A percentile compares a stretch with the other conserved stretches of the same genome.
These are phyloP conservation scores for Heliamphora exappendiculata DNA, from an alignment of 148 eudicot genomes.

Conservation along the genomic window DNA sequence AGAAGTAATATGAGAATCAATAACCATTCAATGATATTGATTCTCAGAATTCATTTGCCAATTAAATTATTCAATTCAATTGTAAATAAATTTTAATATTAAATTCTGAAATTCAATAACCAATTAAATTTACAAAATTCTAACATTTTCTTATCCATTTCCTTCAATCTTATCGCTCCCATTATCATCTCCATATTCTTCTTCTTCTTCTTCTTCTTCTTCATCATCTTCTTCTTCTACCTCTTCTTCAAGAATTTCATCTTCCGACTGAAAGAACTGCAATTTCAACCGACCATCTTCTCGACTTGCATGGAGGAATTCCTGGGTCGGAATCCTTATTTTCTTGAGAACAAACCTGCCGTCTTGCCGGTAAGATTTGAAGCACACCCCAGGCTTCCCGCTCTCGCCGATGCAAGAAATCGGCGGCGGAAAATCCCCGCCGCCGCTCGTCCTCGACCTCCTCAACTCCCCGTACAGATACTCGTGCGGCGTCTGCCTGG, in stretches of 20 bases:
- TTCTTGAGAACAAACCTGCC: slow-evolving; percentile 78
- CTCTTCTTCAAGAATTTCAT: slow-evolving; percentile 22
- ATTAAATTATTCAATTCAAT: no score
- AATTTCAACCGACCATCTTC: slow-evolving; percentile 74
- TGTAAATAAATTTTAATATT: no score
- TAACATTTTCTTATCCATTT: neutral
- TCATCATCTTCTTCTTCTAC: slow-evolving; percentile 25
- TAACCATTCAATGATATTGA: no score
- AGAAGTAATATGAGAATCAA: no score
- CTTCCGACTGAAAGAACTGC: slow-evolving; percentile 41
- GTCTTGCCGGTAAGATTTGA: slow-evolving; percentile 52
- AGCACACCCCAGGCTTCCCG: slow-evolving; percentile 65
- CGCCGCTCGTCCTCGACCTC: slow-evolving; percentile 29
- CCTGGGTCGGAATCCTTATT: slow-evolving; percentile 51
- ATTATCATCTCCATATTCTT: neutral
- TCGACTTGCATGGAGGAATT: slow-evolving; percentile 53
- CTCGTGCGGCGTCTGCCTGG: slow-evolving; percentile 7
- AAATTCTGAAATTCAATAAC: no score
- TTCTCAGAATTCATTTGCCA: no score
- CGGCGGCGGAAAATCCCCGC: slow-evolving; percentile 61
- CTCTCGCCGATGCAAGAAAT: slow-evolving; percentile 63
- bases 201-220: neutral
- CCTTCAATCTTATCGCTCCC: neutral
- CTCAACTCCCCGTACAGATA: slow-evolving; percentile 18
- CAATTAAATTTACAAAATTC: neutral